These are phyloP conservation scores for Rubia occidens DNA, from an alignment of 305 asterid species.

Conservation along the genomic window DNA sequence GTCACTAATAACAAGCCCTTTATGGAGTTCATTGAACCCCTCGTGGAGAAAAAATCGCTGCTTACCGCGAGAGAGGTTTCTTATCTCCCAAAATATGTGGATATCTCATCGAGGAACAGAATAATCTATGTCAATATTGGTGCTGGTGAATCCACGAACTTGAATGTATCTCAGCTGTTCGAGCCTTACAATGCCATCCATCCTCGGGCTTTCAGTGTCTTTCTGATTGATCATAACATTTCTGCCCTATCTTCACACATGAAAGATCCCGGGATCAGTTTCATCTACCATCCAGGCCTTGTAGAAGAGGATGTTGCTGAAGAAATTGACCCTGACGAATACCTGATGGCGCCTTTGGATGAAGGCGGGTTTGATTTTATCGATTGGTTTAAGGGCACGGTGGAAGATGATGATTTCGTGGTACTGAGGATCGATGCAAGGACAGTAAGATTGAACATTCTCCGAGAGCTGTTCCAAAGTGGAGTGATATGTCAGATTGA, in stretches of 20 bases:
- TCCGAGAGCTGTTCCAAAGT: slow-evolving; percentile 40
- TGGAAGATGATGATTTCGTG: slow-evolving; percentile 52
- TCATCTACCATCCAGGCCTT: slow-evolving; percentile 60
- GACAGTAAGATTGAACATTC: slow-evolving; percentile 43
- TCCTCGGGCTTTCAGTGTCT: slow-evolving; percentile 40
- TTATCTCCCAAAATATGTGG: slow-evolving; percentile 50
- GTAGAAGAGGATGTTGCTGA: slow-evolving; percentile 26
- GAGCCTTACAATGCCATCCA: slow-evolving; percentile 36
- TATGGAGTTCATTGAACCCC: slow-evolving; percentile 60
- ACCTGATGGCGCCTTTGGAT: slow-evolving; percentile 45
- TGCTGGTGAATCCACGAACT: slow-evolving; percentile 51
- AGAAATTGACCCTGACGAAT: slow-evolving; percentile 39
- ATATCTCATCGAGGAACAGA: slow-evolving; percentile 64
- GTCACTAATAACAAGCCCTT: slow-evolving; percentile 39
- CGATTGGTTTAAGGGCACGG: slow-evolving; percentile 60
- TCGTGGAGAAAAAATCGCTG: slow-evolving; percentile 15
- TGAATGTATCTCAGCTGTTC: slow-evolving; percentile 33
- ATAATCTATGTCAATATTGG: slow-evolving; percentile 63
- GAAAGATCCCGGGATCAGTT: slow-evolving; percentile 56
- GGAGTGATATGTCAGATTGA: slow-evolving; percentile 71
- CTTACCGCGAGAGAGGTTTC: slow-evolving; percentile 20
- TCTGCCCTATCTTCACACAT: slow-evolving; percentile 54
- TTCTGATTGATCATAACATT: slow-evolving; percentile 53
- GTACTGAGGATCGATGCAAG: slow-evolving; percentile 61
- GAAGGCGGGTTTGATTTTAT: slow-evolving; percentile 59